Conservation (phyloP, 2,329 filamentous ascomycete genomes). For the Venturia nashicola region DNA sequence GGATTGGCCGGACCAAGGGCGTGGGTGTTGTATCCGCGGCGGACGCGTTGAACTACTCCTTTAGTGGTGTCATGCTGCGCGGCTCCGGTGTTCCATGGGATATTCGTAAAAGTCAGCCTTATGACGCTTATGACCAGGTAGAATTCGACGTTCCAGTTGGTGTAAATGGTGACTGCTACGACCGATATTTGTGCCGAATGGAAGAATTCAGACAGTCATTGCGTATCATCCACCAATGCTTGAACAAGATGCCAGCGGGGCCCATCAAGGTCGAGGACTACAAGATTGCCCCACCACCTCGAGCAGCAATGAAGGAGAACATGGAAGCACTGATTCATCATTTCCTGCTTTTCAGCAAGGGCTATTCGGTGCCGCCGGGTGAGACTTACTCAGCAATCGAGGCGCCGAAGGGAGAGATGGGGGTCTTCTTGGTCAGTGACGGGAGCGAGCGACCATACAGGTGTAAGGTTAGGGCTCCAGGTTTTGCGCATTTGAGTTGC, state of each 20-base stretch:
- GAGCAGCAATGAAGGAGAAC: conserved; percentile 99
- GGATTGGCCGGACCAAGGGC: conserved; percentile 85
- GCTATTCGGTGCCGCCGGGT: conserved; percentile 89
- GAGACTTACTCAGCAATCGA: conserved; percentile 98
- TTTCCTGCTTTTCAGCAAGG: conserved; percentile 97
- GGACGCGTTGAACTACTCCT: conserved; percentile 94
- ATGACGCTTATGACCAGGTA: conserved; percentile 94
- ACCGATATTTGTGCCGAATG: conserved; percentile 98
- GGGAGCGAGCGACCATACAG: conserved; percentile 93
- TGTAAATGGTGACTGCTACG: conserved; percentile 96
- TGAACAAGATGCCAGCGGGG: conserved; percentile 96
- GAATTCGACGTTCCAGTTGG: conserved; percentile 98
- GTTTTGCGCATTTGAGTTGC: conserved; percentile 86
- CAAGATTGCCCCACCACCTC: conserved; percentile 93
- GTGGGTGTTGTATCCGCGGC: conserved; percentile 83
- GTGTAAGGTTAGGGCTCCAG: conserved; percentile 93
- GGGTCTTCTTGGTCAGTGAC: conserved; percentile 90
- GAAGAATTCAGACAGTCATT: conserved; percentile 98
- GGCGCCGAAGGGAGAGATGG: conserved; percentile 99
- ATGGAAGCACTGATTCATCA: conserved; percentile 99
- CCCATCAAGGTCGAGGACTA: conserved; percentile 96
- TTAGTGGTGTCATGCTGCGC: conserved; percentile 94
- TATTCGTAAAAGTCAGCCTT: conserved; percentile 90
- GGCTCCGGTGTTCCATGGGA: conserved; percentile 95
- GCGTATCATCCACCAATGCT: conserved; percentile 94